Evolutionary conservation across 257 asterid species (phyloP).

Genomic region (Nicotiana benthamiana): DNA sequence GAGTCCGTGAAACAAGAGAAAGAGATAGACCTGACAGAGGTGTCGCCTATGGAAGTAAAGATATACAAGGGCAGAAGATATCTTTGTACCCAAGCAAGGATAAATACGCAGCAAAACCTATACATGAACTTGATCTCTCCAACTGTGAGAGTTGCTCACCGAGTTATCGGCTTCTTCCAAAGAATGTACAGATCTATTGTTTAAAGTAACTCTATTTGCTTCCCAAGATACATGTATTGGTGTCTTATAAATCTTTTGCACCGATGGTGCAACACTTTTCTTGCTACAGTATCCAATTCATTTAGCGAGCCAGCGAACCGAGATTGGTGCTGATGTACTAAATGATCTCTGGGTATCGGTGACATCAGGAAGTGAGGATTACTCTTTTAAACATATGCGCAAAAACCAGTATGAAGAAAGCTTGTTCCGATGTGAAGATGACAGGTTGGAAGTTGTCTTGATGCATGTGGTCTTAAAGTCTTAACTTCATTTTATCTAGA

Average conservation of each 20-base stretch:
- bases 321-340: constrained; percentile 62
- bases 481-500: constrained; percentile 5
- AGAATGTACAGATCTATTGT: constrained; percentile 49
- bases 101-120: constrained; percentile 62
- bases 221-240: not conserved
- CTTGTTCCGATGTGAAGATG: constrained; percentile 94
- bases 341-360: constrained; percentile 96
- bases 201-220: not conserved
- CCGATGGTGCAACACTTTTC: constrained; percentile 20
- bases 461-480: not conserved
- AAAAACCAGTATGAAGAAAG: constrained; percentile 97
- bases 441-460: constrained; percentile 48
- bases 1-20: constrained; percentile 9
- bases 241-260: constrained; percentile 10
- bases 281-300: constrained; percentile 76
- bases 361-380: constrained; percentile 98
- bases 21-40: constrained; percentile 14
- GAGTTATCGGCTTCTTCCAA: constrained; percentile 89
- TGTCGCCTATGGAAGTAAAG: constrained; percentile 8
- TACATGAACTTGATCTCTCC: constrained; percentile 95
- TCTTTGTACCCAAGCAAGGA: constrained; percentile 58
- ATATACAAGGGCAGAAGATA: constrained; percentile 39
- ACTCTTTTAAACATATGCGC: constrained; percentile 93
- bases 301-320: constrained; percentile 60
- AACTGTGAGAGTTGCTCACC: constrained; percentile 82